Evolutionary conservation across 495 filamentous ascomycete genomes (phyloP).

Genomic region (Cercophora sp.): DNA sequence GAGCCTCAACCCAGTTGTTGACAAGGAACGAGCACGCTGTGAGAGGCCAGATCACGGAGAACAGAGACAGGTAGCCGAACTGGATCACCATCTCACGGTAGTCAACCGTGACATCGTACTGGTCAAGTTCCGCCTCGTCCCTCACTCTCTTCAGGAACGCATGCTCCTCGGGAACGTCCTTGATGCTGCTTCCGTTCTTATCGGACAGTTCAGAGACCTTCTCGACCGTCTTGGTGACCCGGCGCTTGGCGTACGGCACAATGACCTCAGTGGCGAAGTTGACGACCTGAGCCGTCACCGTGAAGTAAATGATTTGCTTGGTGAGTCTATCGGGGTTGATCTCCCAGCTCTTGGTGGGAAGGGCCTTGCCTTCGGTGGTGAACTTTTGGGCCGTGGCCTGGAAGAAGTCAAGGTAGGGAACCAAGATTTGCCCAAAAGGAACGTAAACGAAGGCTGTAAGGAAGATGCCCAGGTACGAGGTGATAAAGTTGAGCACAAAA

Average conservation of each 20-base stretch:
- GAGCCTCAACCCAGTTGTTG: slow-evolving; percentile 96
- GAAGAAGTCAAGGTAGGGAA: slow-evolving; percentile 88
- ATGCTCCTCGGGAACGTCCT: slow-evolving; percentile 69
- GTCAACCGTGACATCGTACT: slow-evolving; percentile 85
- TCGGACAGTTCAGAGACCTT: slow-evolving; percentile 55
- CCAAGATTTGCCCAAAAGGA: slow-evolving; percentile 81
- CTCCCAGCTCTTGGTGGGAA: slow-evolving; percentile 63
- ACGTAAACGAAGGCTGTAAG: slow-evolving; percentile 96
- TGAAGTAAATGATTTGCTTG: slow-evolving; percentile 96
- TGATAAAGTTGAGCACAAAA: slow-evolving; percentile 96
- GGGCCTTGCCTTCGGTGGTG: slow-evolving; percentile 65
- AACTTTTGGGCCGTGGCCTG: slow-evolving; percentile 70
- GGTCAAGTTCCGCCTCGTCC: slow-evolving; percentile 76
- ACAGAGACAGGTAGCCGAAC: slow-evolving; percentile 86
- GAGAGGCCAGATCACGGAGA: slow-evolving; percentile 89
- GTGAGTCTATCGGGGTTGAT: slow-evolving; percentile 81
- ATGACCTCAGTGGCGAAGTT: slow-evolving; percentile 82
- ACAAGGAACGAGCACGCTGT: slow-evolving; percentile 83
- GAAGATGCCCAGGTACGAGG: slow-evolving; percentile 88
- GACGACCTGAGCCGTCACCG: slow-evolving; percentile 91
- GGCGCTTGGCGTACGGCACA: slow-evolving; percentile 79
- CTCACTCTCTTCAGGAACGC: slow-evolving; percentile 77
- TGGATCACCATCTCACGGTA: slow-evolving; percentile 95
- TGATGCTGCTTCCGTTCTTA: slow-evolving; percentile 35
- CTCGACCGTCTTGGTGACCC: slow-evolving; percentile 68